Evolutionary conservation across 2,329 filamentous ascomycete species (phyloP).

Genomic region (Talaromyces marneffei): DNA sequence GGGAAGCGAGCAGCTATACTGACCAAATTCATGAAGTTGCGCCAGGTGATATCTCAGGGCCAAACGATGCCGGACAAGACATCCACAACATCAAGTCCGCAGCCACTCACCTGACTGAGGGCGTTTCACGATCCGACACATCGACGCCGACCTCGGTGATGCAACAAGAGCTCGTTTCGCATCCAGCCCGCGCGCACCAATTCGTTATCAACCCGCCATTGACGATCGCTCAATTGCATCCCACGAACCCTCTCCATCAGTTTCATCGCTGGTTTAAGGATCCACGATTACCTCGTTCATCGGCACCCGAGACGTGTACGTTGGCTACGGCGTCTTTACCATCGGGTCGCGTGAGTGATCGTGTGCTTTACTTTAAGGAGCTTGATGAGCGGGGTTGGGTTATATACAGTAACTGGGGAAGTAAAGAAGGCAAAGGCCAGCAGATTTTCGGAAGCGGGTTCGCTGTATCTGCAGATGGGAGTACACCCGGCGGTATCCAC

Average conservation of each 20-base stretch:
- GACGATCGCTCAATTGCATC: conserved; percentile 37
- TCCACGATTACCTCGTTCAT: conserved; percentile 56
- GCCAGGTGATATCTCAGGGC: conserved; percentile 36
- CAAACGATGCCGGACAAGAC: conserved; percentile 14
- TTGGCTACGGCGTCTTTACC: conserved; percentile 80
- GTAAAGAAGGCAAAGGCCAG: conserved; percentile 48
- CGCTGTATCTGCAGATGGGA: conserved; percentile 8
- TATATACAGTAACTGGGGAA: conserved; percentile 87
- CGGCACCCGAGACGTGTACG: conserved; percentile 82
- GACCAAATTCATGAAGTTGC: conserved; percentile 29
- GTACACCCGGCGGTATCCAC: conserved; percentile 9
- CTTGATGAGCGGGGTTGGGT: conserved; percentile 79
- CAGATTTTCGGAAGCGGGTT: conserved; percentile 32
- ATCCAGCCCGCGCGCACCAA: conserved; percentile 39
- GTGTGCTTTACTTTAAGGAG: conserved; percentile 93
- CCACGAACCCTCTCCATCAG: conserved; percentile 63
- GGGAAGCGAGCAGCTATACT: background rate
- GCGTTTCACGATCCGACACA: conserved; percentile 24
- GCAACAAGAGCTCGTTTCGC: conserved; percentile 30
- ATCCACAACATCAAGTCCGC: conserved; percentile 1
- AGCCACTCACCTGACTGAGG: conserved; percentile 8
- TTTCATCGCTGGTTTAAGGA: conserved; percentile 86
- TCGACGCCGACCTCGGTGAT: conserved; percentile 33
- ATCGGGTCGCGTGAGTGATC: conserved; percentile 74
- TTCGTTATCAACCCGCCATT: conserved; percentile 40